Percentiles rank a stretch among this genome's conserved stretches.
phyloP scores from a whole-genome alignment of 768 basidiomycete species.

The Dacryopinax primogenitus region DNA sequence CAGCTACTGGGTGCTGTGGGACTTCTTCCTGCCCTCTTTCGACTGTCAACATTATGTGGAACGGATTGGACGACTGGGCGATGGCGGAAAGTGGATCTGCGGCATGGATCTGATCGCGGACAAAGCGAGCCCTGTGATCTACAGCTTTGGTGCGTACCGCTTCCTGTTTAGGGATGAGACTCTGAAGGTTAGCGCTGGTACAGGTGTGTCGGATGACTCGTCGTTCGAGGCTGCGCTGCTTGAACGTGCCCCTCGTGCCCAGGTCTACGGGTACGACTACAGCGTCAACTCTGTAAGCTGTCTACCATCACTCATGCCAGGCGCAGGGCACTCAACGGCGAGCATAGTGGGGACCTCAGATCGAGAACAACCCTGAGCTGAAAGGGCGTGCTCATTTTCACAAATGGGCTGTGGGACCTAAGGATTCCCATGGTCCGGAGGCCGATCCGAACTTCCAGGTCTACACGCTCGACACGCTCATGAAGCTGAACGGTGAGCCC shows the following conservation, averaged over 20 bases:
- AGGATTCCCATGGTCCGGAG: slow-evolving; percentile 36
- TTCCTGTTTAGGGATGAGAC: not conserved
- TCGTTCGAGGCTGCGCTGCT: slow-evolving; percentile 15
- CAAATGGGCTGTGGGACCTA: slow-evolving; percentile 30
- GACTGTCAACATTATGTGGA: slow-evolving; percentile 15
- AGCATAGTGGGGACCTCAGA: slow-evolving; percentile 33
- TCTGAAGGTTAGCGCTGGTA: not conserved
- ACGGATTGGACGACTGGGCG: slow-evolving; percentile 10
- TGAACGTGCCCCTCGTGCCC: not conserved
- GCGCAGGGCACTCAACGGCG: not conserved
- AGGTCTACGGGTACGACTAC: slow-evolving; percentile 19
- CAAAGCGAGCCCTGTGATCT: slow-evolving; percentile 12
- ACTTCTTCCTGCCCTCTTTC: slow-evolving; percentile 18
- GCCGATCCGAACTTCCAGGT: slow-evolving; percentile 34
- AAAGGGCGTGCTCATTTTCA: slow-evolving; percentile 34
- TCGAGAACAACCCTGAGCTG: slow-evolving; percentile 24
- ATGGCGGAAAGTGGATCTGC: slow-evolving; percentile 16
- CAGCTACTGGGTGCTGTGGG: slow-evolving; percentile 13
- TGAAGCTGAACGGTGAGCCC: slow-evolving; percentile 14
- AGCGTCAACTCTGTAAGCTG: not conserved
- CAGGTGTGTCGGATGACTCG: slow-evolving; percentile 14
- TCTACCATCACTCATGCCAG: not conserved
- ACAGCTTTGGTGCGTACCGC: slow-evolving; percentile 12
- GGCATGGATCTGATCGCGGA: slow-evolving; percentile 11
- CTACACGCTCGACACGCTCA: slow-evolving; percentile 14